Percentiles rank a stretch among this genome's conserved stretches.
These are phyloP conservation scores for Aspergillus uvarum DNA, from an alignment of 2,329 filamentous ascomycete species.

Conservation along the genomic window DNA sequence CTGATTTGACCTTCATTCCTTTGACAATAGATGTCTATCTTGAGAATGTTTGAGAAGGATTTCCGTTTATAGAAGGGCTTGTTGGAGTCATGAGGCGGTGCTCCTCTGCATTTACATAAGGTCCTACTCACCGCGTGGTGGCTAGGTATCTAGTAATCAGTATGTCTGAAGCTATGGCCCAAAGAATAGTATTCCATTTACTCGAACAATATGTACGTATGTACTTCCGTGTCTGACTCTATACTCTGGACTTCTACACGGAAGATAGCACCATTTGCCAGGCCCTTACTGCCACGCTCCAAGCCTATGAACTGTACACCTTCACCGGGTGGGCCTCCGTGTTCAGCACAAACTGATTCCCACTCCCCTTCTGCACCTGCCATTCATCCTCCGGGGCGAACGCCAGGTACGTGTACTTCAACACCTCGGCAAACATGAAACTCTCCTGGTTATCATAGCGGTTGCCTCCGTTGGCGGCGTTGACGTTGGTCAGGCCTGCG, in stretches of 20 bases:
- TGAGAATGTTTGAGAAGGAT: too few relatives aligned
- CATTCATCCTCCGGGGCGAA: slow-evolving; percentile 61
- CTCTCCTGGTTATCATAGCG: slow-evolving; percentile 75
- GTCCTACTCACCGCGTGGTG: too few relatives aligned
- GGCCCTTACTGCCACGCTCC: neutral
- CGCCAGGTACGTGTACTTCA: slow-evolving; percentile 81
- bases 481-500: slow-evolving; percentile 66
- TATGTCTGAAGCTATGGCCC: too few relatives aligned
- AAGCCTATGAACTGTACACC: slow-evolving; percentile 6
- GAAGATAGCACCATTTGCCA: neutral
- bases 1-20: too few relatives aligned
- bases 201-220: neutral
- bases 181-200: neutral
- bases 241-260: neutral
- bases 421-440: slow-evolving; percentile 82
- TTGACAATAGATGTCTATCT: too few relatives aligned
- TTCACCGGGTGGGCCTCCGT: slow-evolving; percentile 61
- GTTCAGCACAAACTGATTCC: slow-evolving; percentile 61
- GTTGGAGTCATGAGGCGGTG: too few relatives aligned
- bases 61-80: too few relatives aligned
- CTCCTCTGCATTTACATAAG: too few relatives aligned
- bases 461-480: slow-evolving; percentile 58
- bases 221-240: neutral
- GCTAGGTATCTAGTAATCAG: too few relatives aligned
- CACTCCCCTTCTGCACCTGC: slow-evolving; percentile 53